These are phyloP conservation scores for Backusella mclennaniae DNA, from an alignment of 192 early-diverging fungal genomes.

Conservation along the genomic window DNA sequence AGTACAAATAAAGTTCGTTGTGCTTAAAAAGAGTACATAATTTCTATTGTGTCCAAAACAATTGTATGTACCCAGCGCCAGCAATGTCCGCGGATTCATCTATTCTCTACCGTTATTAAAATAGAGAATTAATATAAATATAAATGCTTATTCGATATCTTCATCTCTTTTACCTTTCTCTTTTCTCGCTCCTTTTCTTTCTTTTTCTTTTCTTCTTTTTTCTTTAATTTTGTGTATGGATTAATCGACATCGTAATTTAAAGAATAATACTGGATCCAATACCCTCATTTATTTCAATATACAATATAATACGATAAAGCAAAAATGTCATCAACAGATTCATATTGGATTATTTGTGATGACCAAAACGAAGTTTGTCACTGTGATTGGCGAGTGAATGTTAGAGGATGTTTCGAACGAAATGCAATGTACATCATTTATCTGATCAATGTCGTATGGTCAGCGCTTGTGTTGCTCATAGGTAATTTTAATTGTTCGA, in stretches of 20 bases:
- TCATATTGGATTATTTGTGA: constrained; percentile 25
- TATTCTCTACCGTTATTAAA: not conserved
- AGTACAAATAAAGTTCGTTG: not conserved
- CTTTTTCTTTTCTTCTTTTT: not conserved
- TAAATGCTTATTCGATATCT: not conserved
- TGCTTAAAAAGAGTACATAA: not conserved
- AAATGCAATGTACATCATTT: constrained; percentile 9
- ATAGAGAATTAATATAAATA: constrained; percentile 8
- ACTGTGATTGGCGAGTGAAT: constrained; percentile 35
- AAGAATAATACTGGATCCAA: not conserved
- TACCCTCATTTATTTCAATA: constrained; percentile 4
- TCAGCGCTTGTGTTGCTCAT: constrained; percentile 1
- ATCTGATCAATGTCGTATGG: constrained; percentile 8
- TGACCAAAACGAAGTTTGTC: constrained; percentile 10
- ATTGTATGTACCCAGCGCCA: not conserved
- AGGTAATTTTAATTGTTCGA: constrained; percentile 16
- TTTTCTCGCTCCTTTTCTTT: not conserved
- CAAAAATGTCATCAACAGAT: not conserved
- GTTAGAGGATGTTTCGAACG: constrained; percentile 11
- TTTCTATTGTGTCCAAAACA: not conserved
- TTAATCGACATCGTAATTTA: not conserved
- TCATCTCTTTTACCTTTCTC: not conserved
- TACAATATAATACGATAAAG: not conserved
- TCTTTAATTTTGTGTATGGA: not conserved
- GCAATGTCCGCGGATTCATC: not conserved